Percentiles rank a stretch among this genome's conserved stretches.
These are phyloP conservation scores for Sicyos edulis DNA, from an alignment of 306 rosid genomes.

Conservation along the genomic window DNA sequence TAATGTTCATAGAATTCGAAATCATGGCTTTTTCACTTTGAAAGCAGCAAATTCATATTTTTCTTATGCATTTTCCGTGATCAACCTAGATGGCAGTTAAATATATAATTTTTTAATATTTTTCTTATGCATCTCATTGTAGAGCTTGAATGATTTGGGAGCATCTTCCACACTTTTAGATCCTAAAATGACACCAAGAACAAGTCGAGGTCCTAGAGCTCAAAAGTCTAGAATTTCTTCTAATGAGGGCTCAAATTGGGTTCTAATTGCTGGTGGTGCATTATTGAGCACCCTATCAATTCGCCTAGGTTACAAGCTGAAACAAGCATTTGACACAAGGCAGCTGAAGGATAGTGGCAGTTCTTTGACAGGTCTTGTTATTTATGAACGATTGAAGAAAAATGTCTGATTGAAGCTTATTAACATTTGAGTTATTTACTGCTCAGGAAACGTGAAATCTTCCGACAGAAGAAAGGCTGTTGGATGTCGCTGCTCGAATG, in stretches of 20 bases:
- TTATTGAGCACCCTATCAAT: conserved; percentile 72
- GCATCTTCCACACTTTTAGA: conserved; percentile 24
- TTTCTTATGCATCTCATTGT: conserved; percentile 11
- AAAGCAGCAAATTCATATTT: conserved; percentile 2
- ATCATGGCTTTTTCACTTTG: neutral
- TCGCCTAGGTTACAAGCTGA: conserved; percentile 84
- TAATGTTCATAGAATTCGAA: neutral
- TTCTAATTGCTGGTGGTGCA: conserved; percentile 89
- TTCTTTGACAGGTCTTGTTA: conserved; percentile 26
- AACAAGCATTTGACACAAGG: conserved; percentile 65
- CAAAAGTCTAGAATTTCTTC: conserved; percentile 41
- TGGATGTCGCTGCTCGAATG: conserved; percentile 44
- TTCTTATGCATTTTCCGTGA: conserved; percentile 22
- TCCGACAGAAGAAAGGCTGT: conserved; percentile 45
- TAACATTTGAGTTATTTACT: conserved; percentile 22
- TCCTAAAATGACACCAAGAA: conserved; percentile 61
- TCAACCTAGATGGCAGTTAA: neutral
- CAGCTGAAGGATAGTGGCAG: conserved; percentile 46
- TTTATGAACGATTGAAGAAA: conserved; percentile 7
- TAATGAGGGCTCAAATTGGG: conserved; percentile 70
- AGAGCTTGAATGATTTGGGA: conserved; percentile 34
- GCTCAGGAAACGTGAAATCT: conserved; percentile 55
- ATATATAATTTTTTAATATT: neutral
- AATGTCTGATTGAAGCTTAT: conserved; percentile 4
- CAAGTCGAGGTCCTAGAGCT: conserved; percentile 47